Percentiles rank a stretch among this genome's conserved stretches.
Evolutionary conservation across 2,329 filamentous ascomycete genomes (phyloP).

Genomic region (Albifimbria verrucaria): DNA sequence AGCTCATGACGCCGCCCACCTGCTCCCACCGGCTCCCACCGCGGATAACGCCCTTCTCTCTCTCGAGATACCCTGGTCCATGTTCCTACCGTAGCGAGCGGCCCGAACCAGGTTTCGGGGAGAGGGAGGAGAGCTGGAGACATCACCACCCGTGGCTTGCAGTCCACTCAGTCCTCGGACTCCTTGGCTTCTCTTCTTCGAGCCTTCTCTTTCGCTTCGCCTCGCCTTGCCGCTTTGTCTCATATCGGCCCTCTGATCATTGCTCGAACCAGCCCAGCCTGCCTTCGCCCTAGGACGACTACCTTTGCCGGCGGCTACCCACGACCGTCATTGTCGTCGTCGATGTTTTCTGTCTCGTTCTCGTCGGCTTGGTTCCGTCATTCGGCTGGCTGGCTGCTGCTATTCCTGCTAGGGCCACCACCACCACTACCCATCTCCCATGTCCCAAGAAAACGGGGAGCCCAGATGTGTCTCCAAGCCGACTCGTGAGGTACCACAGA

Average conservation of each 20-base stretch:
- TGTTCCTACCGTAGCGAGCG: background rate
- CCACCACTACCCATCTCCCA: constrained; percentile 5
- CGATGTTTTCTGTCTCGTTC: background rate
- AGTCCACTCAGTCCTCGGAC: background rate
- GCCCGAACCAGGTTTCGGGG: background rate
- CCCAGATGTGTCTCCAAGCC: constrained; percentile 23
- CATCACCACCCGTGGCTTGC: background rate
- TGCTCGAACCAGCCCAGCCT: background rate
- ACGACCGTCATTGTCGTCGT: no score
- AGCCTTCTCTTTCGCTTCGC: no score
- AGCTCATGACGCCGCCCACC: background rate
- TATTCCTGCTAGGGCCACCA: no score
- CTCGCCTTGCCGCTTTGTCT: background rate
- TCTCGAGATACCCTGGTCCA: background rate
- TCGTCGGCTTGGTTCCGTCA: background rate
- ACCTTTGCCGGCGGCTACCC: background rate
- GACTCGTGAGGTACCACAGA: constrained; percentile 40
- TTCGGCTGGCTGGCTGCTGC: background rate
- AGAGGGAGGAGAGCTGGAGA: background rate
- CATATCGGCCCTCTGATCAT: background rate
- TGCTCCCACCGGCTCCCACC: background rate
- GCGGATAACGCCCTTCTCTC: background rate
- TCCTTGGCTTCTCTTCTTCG: background rate
- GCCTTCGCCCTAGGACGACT: background rate
- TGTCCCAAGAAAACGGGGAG: background rate